phyloP scores from a whole-genome alignment of 352 stramenopile genomes.

The Peronosclerospora sorghi region DNA sequence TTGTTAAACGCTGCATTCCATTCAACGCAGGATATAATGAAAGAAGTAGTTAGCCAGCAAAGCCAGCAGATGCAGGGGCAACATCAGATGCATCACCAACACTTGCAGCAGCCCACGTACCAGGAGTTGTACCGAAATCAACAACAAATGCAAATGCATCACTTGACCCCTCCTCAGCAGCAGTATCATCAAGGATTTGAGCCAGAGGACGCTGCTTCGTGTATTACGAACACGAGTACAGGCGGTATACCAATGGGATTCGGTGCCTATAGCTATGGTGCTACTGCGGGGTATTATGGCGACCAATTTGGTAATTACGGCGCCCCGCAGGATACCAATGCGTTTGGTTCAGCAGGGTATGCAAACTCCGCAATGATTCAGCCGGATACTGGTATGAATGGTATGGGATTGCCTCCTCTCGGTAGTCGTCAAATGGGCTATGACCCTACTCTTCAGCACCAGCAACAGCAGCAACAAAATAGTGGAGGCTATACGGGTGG shows the following conservation, averaged over 20 bases:
- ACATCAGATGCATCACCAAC: conserved; percentile 26
- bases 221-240: conserved; percentile 12
- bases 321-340: conserved; percentile 19
- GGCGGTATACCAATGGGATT: conserved; percentile 20
- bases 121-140: conserved; percentile 26
- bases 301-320: conserved; percentile 30
- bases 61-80: conserved; percentile 27
- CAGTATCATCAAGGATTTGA: conserved; percentile 53
- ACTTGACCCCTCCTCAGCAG: conserved; percentile 17
- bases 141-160: conserved; percentile 27
- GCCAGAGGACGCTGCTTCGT: conserved; percentile 37
- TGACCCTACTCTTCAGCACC: conserved; percentile 20
- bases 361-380: conserved; percentile 14
- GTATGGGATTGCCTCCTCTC: conserved; percentile 19
- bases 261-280: conserved; percentile 21
- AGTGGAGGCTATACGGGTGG: conserved; percentile 35
- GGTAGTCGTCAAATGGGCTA: conserved; percentile 17
- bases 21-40: conserved; percentile 68
- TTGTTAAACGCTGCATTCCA: conserved; percentile 60
- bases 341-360: conserved; percentile 23
- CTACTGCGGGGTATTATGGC: conserved; percentile 18
- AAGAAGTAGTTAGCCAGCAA: conserved; percentile 45
- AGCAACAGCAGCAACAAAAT: conserved; percentile 24
- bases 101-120: conserved; percentile 21
- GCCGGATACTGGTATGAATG: conserved; percentile 13